phyloP scores from a whole-genome alignment of 2,329 filamentous ascomycete genomes.

The Fusarium dlaminii region DNA sequence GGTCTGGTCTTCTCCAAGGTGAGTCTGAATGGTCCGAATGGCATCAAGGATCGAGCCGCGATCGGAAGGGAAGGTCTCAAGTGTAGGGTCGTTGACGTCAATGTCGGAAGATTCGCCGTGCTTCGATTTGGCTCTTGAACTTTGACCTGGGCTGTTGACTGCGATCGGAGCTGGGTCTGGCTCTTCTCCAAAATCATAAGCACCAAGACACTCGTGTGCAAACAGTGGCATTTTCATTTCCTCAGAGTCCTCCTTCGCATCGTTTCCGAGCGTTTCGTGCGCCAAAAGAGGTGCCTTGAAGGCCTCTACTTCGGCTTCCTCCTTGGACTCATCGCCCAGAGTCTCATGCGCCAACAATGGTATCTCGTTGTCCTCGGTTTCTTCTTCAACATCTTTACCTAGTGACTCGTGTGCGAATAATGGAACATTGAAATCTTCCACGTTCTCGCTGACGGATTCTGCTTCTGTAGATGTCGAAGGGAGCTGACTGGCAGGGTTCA shows the following conservation, averaged over 20 bases:
- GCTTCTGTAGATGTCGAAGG: neutral
- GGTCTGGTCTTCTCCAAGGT: constrained; percentile 52
- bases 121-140: constrained; percentile 25
- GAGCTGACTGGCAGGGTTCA: constrained; percentile 10
- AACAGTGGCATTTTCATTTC: constrained; percentile 53
- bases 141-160: constrained; percentile 27
- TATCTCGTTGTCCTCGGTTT: constrained; percentile 44
- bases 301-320: constrained; percentile 46
- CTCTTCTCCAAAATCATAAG: constrained; percentile 50
- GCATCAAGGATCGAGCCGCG: constrained; percentile 56
- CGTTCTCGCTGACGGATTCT: constrained; percentile 14
- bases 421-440: constrained; percentile 45
- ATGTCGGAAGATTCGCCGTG: constrained; percentile 29
- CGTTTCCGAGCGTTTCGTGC: constrained; percentile 15
- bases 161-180: constrained; percentile 36
- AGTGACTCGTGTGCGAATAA: constrained; percentile 59
- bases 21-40: constrained; percentile 57
- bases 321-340: constrained; percentile 51
- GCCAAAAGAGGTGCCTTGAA: constrained; percentile 31
- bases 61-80: constrained; percentile 60
- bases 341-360: constrained; percentile 60
- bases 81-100: constrained; percentile 58
- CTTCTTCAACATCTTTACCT: constrained; percentile 49
- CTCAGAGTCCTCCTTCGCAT: constrained; percentile 22
- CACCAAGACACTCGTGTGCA: constrained; percentile 58